Evolutionary conservation across 2,329 filamentous ascomycete genomes (phyloP).

Genomic region (Epichloe hybrida): DNA sequence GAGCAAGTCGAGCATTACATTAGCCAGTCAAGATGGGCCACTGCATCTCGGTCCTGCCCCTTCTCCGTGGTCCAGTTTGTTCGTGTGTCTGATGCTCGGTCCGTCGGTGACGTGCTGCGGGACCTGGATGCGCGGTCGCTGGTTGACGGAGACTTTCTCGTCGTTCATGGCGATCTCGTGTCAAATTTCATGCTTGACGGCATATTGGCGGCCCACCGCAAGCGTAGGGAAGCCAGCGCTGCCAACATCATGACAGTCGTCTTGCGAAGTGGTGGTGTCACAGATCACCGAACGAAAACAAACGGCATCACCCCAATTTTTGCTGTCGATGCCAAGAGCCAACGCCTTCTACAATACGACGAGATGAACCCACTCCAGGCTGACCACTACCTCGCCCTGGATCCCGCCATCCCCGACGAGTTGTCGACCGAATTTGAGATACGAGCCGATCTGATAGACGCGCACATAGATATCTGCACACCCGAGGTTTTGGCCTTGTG

Average conservation of each 20-base stretch:
- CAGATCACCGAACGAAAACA: constrained; percentile 61
- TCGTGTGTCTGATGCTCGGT: constrained; percentile 68
- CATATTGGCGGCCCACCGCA: constrained; percentile 65
- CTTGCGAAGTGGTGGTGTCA: constrained; percentile 59
- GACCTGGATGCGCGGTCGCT: constrained; percentile 79
- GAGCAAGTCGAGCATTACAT: constrained; percentile 83
- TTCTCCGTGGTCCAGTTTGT: constrained; percentile 77
- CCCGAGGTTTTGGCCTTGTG: constrained; percentile 88
- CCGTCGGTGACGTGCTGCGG: constrained; percentile 85
- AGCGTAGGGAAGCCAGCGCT: constrained; percentile 68
- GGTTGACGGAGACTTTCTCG: constrained; percentile 79
- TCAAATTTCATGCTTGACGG: constrained; percentile 77
- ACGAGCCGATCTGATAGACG: constrained; percentile 79
- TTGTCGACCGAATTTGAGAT: constrained; percentile 64
- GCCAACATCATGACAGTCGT: constrained; percentile 98
- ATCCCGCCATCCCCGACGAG: constrained; percentile 63
- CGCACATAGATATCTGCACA: constrained; percentile 93
- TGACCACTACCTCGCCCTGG: constrained; percentile 55
- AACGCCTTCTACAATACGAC: constrained; percentile 85
- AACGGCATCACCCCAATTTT: constrained; percentile 70
- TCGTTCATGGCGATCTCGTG: constrained; percentile 86
- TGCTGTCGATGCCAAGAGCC: constrained; percentile 65
- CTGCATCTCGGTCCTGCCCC: constrained; percentile 38
- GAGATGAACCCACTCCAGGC: constrained; percentile 62
- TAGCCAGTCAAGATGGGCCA: constrained; percentile 60